phyloP scores from a whole-genome alignment of 768 basidiomycete species.

The Pleurotus eryngii region DNA sequence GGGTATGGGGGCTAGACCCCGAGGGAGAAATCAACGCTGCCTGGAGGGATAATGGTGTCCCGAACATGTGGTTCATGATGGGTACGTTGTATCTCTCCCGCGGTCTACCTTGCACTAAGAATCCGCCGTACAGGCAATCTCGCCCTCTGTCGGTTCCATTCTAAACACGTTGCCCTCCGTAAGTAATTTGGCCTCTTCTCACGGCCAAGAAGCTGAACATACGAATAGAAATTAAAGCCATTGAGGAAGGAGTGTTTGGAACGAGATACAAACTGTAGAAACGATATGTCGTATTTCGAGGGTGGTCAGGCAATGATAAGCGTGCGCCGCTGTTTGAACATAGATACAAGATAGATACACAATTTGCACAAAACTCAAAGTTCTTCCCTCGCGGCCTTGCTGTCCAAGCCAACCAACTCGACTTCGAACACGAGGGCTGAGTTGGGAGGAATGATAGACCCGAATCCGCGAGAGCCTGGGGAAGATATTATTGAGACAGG shows the following conservation, averaged over 20 bases:
- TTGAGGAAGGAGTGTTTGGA: conserved; percentile 48
- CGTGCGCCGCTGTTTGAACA: too few species aligned
- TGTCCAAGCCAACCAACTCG: conserved; percentile 69
- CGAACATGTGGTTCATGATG: conserved; percentile 58
- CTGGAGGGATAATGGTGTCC: conserved; percentile 49
- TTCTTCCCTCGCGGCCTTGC: conserved; percentile 45
- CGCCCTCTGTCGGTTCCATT: conserved; percentile 61
- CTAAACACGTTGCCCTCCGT: conserved; percentile 68
- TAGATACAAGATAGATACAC: background rate
- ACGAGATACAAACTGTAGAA: conserved; percentile 15
- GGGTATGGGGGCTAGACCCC: conserved; percentile 57
- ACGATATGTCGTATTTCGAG: too few species aligned
- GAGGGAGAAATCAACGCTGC: conserved; percentile 60
- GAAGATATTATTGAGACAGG: background rate
- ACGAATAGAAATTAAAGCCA: conserved; percentile 65
- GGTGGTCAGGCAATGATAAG: too few species aligned
- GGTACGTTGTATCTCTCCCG: conserved; percentile 29
- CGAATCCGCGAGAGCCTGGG: conserved; percentile 72
- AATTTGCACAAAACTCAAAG: conserved; percentile 32
- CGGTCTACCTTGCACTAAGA: background rate
- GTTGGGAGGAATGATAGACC: conserved; percentile 71
- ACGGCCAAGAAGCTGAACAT: background rate
- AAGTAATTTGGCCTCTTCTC: conserved; percentile 24
- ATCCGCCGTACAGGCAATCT: conserved; percentile 44
- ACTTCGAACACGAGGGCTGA: conserved; percentile 85